phyloP scores from a whole-genome alignment of 495 filamentous ascomycete genomes.

The Trichoderma gamsii region DNA sequence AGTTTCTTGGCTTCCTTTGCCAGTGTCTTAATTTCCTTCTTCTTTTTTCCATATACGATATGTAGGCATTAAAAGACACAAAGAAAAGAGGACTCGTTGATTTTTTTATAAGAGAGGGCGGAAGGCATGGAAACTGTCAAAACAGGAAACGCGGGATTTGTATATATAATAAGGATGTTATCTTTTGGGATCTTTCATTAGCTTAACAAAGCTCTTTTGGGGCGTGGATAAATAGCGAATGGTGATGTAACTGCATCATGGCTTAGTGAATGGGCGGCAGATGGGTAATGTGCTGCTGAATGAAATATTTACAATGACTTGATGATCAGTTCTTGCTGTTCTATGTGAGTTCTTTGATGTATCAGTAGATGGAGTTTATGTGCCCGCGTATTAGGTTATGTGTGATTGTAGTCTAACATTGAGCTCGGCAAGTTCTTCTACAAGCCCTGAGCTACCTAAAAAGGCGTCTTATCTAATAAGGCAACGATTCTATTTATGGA shows the following conservation, averaged over 20 bases:
- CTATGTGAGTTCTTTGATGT: neutral
- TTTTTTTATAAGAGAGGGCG: neutral
- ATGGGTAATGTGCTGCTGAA: neutral
- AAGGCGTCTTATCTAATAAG: too few species aligned
- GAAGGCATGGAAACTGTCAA: neutral
- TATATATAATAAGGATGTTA: neutral
- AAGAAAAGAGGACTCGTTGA: neutral
- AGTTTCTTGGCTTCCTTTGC: neutral
- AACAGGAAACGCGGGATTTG: neutral
- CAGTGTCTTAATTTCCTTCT: neutral
- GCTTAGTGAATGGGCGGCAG: neutral
- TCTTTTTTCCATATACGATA: neutral
- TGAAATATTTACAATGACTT: slow-evolving; percentile 10
- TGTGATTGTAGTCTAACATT: neutral
- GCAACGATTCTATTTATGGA: too few species aligned
- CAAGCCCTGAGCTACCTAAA: too few species aligned
- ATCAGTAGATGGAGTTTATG: neutral
- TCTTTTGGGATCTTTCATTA: neutral
- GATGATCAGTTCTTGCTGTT: neutral
- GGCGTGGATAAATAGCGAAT: neutral
- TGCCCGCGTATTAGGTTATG: neutral
- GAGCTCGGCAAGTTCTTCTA: neutral
- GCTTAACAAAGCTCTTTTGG: neutral
- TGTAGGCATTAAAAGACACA: neutral
- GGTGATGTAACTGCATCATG: neutral